A percentile compares a stretch with the other conserved stretches of the same genome.
These are phyloP conservation scores for Pleurotus sapidus DNA, from an alignment of 768 basidiomycete genomes.

Conservation along the genomic window DNA sequence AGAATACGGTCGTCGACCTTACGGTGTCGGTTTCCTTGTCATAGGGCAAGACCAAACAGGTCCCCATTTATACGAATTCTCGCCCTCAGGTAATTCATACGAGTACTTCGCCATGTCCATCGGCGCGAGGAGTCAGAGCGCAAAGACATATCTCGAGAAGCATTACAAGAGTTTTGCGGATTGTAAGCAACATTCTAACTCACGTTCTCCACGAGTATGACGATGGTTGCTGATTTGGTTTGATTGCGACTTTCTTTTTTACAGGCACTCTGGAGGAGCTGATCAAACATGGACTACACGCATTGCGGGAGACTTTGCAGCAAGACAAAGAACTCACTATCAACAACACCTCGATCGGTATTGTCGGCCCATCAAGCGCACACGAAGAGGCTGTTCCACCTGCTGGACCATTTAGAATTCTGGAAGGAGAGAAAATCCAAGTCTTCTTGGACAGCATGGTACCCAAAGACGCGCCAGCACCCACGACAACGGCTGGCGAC, in stretches of 20 bases:
- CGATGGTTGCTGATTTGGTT: neutral
- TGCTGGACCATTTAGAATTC: slow-evolving; percentile 74
- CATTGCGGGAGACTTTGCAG: slow-evolving; percentile 93
- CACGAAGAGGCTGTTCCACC: slow-evolving; percentile 52
- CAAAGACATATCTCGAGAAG: slow-evolving; percentile 97
- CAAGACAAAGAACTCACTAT: slow-evolving; percentile 96
- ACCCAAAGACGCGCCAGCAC: slow-evolving; percentile 46
- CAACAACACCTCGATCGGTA: slow-evolving; percentile 93
- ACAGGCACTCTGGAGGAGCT: slow-evolving; percentile 83
- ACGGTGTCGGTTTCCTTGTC: slow-evolving; percentile 98
- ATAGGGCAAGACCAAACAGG: slow-evolving; percentile 96
- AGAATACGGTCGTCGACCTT: slow-evolving; percentile 95
- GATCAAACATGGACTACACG: slow-evolving; percentile 90
- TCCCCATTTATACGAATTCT: slow-evolving; percentile 97
- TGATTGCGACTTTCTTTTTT: neutral
- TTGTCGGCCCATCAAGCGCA: slow-evolving; percentile 72
- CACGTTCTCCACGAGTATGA: too few relatives aligned
- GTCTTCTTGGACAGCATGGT: slow-evolving; percentile 78
- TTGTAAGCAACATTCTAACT: slow-evolving; percentile 48
- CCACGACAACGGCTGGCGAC: slow-evolving; percentile 41
- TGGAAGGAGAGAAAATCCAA: slow-evolving; percentile 79
- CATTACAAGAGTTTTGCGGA: slow-evolving; percentile 86
- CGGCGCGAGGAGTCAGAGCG: slow-evolving; percentile 95
- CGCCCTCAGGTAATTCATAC: slow-evolving; percentile 94
- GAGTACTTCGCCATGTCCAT: slow-evolving; percentile 99